Evolutionary conservation across 495 filamentous ascomycete genomes (phyloP).

Genomic region (Beverwykella pulmonaria): DNA sequence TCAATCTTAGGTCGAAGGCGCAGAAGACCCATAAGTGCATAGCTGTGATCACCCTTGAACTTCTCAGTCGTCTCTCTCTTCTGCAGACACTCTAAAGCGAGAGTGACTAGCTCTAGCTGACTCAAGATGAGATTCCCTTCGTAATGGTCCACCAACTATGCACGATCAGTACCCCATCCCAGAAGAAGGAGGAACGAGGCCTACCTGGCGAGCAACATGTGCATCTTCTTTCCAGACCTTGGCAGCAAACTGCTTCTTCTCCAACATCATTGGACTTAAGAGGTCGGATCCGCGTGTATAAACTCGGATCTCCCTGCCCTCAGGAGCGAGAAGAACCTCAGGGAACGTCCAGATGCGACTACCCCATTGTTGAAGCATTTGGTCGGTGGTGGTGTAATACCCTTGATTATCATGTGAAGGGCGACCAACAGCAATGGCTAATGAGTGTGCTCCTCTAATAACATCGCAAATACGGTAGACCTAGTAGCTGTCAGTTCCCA

Average conservation of each 20-base stretch:
- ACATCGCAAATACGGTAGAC: conserved; percentile 50
- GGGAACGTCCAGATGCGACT: conserved; percentile 54
- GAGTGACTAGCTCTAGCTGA: conserved; percentile 45
- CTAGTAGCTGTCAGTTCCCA: conserved; percentile 14
- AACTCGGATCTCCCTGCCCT: conserved; percentile 35
- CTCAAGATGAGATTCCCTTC: conserved; percentile 46
- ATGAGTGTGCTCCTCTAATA: conserved; percentile 43
- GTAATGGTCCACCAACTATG: conserved; percentile 49
- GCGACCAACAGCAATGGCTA: conserved; percentile 42
- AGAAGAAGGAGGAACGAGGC: background rate
- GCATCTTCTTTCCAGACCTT: conserved; percentile 38
- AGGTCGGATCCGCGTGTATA: conserved; percentile 31
- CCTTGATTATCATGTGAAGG: conserved; percentile 8
- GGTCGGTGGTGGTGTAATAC: conserved; percentile 8
- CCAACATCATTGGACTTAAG: conserved; percentile 7
- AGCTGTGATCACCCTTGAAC: conserved; percentile 47
- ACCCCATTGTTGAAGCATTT: conserved; percentile 47
- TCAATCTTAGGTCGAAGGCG: conserved; percentile 44
- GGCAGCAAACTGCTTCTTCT: conserved; percentile 31
- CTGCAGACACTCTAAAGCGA: conserved; percentile 40
- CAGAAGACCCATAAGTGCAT: conserved; percentile 54
- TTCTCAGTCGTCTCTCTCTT: conserved; percentile 34
- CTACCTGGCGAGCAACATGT: conserved; percentile 28
- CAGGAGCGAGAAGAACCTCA: conserved; percentile 49
- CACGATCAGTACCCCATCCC: background rate